These are phyloP conservation scores for Pichia occidentalis DNA, from an alignment of 805 yeast genomes.

Conservation along the genomic window DNA sequence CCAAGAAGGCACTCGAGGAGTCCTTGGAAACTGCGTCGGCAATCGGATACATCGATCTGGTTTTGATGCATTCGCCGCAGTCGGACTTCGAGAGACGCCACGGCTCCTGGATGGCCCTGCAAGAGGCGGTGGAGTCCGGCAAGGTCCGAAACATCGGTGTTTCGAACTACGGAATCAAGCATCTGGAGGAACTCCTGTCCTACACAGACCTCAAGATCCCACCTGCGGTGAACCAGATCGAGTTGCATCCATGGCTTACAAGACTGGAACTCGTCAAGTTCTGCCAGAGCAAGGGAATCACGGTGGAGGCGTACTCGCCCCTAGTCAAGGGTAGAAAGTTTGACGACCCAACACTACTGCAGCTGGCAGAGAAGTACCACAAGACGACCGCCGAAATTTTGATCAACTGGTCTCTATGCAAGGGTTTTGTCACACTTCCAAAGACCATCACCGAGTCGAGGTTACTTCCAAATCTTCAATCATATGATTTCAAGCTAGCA, in stretches of 20 bases:
- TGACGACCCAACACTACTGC: constrained; percentile 34
- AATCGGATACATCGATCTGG: constrained; percentile 45
- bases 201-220: constrained; percentile 36
- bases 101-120: constrained; percentile 47
- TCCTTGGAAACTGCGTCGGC: constrained; percentile 36
- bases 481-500: constrained; percentile 35
- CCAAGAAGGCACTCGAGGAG: constrained; percentile 36
- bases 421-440: constrained; percentile 43
- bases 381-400: constrained; percentile 51
- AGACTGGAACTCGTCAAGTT: constrained; percentile 38
- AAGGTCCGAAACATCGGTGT: constrained; percentile 52
- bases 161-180: constrained; percentile 54
- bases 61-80: constrained; percentile 48
- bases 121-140: constrained; percentile 46
- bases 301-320: constrained; percentile 57
- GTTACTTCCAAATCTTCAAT: constrained; percentile 34
- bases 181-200: constrained; percentile 35
- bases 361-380: constrained; percentile 41
- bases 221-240: constrained; percentile 47
- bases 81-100: constrained; percentile 31
- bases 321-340: constrained; percentile 47
- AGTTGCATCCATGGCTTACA: constrained; percentile 43
- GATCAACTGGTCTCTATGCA: constrained; percentile 58
- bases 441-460: constrained; percentile 30
- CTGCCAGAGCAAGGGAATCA: constrained; percentile 39